Evolutionary conservation across 306 rosid genomes (phyloP).

Genomic region (Elaeagnus macrophylla): DNA sequence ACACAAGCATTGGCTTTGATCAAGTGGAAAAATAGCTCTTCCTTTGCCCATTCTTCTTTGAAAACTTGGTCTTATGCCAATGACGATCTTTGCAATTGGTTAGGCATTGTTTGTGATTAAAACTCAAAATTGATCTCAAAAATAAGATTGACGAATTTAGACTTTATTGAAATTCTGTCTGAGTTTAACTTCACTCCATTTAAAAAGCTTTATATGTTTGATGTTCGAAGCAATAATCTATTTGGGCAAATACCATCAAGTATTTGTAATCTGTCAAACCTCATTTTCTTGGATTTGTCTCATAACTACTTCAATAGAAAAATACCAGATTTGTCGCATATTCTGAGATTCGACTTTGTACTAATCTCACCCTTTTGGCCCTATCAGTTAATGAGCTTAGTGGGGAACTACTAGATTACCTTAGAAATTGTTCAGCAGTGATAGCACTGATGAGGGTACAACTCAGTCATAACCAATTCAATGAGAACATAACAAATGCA

Average conservation of each 20-base stretch:
- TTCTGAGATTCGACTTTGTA: slow-evolving; percentile 47
- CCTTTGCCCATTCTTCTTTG: slow-evolving; percentile 20
- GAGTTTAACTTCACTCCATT: slow-evolving; percentile 32
- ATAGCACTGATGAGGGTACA: slow-evolving; percentile 23
- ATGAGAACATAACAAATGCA: slow-evolving; percentile 40
- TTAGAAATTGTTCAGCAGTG: slow-evolving; percentile 47
- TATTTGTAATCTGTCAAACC: too few relatives aligned
- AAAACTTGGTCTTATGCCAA: slow-evolving; percentile 48
- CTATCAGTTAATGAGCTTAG: slow-evolving; percentile 30
- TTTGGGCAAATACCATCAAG: too few relatives aligned
- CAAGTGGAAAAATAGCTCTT: slow-evolving; percentile 41
- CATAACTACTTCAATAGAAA: slow-evolving; percentile 20
- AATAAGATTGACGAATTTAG: slow-evolving; percentile 27
- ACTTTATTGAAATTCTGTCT: slow-evolving; percentile 30
- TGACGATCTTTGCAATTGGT: slow-evolving; percentile 49
- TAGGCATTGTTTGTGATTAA: slow-evolving; percentile 40
- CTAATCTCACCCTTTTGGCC: slow-evolving; percentile 32
- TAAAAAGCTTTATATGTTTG: slow-evolving; percentile 32
- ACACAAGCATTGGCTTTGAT: slow-evolving; percentile 59
- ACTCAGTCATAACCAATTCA: slow-evolving; percentile 40
- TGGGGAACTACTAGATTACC: slow-evolving; percentile 41
- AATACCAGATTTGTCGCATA: slow-evolving; percentile 43
- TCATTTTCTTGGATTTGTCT: too few relatives aligned
- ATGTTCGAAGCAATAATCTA: slow-evolving; percentile 33
- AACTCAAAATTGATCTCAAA: slow-evolving; percentile 22